A percentile compares a stretch with the other conserved stretches of the same genome.
Evolutionary conservation across 805 yeast species (phyloP).

Genomic region (Wickerhamomyces silvicola): DNA sequence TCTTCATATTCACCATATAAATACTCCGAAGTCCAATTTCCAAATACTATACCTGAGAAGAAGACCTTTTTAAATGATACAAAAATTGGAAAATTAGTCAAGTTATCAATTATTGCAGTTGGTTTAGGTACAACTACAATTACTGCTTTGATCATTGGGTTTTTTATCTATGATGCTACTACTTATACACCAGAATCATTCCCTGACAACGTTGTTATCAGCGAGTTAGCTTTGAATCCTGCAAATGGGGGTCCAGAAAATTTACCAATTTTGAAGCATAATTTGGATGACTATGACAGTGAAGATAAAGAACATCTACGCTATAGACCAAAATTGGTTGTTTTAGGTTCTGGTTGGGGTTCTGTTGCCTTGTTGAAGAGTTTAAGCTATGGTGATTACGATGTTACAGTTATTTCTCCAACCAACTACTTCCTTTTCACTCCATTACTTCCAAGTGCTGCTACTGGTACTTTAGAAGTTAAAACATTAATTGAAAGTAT

Average conservation of each 20-base stretch:
- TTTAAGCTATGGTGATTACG: slow-evolving; percentile 48
- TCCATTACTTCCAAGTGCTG: slow-evolving; percentile 63
- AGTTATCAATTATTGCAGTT: slow-evolving; percentile 28
- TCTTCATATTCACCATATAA: slow-evolving; percentile 5
- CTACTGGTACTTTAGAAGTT: slow-evolving; percentile 63
- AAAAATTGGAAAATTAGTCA: slow-evolving; percentile 27
- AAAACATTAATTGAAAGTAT: slow-evolving; percentile 61
- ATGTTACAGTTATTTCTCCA: slow-evolving; percentile 62
- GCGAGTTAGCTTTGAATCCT: slow-evolving; percentile 48
- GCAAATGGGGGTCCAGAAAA: slow-evolving; percentile 65
- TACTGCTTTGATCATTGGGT: slow-evolving; percentile 35
- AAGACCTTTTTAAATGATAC: slow-evolving; percentile 21
- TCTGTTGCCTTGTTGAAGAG: slow-evolving; percentile 52
- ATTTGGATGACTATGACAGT: slow-evolving; percentile 51
- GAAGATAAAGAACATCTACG: slow-evolving; percentile 38
- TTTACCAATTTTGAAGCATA: slow-evolving; percentile 50
- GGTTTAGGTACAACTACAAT: slow-evolving; percentile 41
- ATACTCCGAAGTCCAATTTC: slow-evolving; percentile 5
- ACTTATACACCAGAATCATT: slow-evolving; percentile 44
- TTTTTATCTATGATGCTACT: slow-evolving; percentile 60
- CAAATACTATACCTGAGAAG: slow-evolving; percentile 18
- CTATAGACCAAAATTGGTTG: slow-evolving; percentile 50
- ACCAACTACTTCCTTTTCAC: slow-evolving; percentile 65
- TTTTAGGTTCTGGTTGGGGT: slow-evolving; percentile 71
- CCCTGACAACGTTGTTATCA: slow-evolving; percentile 41